Percentiles rank a stretch among this genome's conserved stretches.
Conservation (phyloP, 2,329 filamentous ascomycete genomes). For the Thermothelomyces thermophilus region DNA sequence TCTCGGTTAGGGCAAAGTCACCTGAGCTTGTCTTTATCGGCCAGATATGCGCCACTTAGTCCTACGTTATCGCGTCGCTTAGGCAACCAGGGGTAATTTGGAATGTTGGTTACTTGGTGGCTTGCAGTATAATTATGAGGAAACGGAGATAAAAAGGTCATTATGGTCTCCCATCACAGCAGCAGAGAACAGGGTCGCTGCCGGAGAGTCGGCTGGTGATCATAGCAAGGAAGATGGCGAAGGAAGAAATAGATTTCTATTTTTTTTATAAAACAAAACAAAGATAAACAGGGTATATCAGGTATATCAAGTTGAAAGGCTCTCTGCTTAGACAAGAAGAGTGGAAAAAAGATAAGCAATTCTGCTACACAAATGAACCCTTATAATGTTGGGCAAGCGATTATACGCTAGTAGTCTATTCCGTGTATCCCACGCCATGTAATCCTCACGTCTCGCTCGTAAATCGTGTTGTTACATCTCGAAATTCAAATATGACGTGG, state of each 20-base stretch:
- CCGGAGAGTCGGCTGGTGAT: no score
- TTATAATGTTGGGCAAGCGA: background rate
- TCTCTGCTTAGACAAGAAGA: background rate
- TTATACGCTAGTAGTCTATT: background rate
- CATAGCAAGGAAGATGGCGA: no score
- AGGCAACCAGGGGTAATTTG: background rate
- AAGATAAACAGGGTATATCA: no score
- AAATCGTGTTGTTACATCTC: constrained; percentile 2
- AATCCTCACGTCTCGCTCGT: background rate
- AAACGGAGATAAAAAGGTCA: no score
- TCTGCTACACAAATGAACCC: background rate
- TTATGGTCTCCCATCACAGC: no score
- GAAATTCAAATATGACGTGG: constrained; percentile 2
- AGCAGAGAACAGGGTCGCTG: no score
- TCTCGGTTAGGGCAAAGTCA: background rate
- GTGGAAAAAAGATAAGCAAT: background rate
- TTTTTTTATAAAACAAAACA: no score
- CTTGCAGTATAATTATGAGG: no score
- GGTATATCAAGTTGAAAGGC: background rate
- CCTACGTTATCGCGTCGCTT: background rate
- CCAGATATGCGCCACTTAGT: no score
- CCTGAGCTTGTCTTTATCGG: no score
- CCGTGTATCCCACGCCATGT: background rate
- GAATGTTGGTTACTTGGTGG: no score
- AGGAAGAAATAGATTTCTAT: no score